Percentiles rank a stretch among this genome's conserved stretches.
Conservation (phyloP, 2,329 filamentous ascomycete species). For the Chaetoscypha palmicola region DNA sequence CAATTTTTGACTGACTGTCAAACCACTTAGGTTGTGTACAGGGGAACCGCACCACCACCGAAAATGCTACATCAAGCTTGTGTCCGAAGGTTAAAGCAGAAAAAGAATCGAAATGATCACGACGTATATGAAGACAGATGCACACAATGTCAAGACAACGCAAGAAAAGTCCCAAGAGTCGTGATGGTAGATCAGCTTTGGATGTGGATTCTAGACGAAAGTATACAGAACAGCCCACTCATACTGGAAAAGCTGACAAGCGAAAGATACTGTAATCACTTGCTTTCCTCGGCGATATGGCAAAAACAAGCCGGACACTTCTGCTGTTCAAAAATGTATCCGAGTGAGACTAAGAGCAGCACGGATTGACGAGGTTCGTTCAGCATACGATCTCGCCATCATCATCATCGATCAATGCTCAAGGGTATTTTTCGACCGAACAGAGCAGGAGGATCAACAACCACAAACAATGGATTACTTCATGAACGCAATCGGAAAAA, state of each 20-base stretch:
- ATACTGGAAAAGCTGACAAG: not conserved
- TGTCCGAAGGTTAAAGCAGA: not conserved
- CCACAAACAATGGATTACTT: slow-evolving; percentile 39
- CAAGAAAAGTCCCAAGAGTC: slow-evolving; percentile 16
- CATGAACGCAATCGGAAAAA: slow-evolving; percentile 35
- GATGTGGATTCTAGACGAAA: slow-evolving; percentile 36
- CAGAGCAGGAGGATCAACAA: slow-evolving; percentile 28
- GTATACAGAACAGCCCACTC: slow-evolving; percentile 10
- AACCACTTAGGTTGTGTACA: slow-evolving; percentile 22
- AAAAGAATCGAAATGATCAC: not conserved
- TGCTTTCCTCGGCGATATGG: slow-evolving; percentile 38
- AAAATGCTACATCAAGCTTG: slow-evolving; percentile 6
- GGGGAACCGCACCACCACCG: slow-evolving; percentile 11
- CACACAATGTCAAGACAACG: slow-evolving; percentile 7
- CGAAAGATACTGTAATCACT: slow-evolving; percentile 34
- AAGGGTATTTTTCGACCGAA: slow-evolving; percentile 35
- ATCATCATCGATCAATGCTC: slow-evolving; percentile 37
- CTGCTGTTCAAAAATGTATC: slow-evolving; percentile 36
- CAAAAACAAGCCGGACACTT: slow-evolving; percentile 34
- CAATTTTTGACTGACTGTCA: no score
- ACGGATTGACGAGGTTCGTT: slow-evolving; percentile 28
- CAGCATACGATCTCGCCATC: slow-evolving; percentile 33
- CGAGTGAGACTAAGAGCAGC: slow-evolving; percentile 27
- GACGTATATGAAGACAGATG: no score
- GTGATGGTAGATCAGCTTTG: slow-evolving; percentile 40